phyloP scores from a whole-genome alignment of 257 asterid genomes.

The Ilex asprella region DNA sequence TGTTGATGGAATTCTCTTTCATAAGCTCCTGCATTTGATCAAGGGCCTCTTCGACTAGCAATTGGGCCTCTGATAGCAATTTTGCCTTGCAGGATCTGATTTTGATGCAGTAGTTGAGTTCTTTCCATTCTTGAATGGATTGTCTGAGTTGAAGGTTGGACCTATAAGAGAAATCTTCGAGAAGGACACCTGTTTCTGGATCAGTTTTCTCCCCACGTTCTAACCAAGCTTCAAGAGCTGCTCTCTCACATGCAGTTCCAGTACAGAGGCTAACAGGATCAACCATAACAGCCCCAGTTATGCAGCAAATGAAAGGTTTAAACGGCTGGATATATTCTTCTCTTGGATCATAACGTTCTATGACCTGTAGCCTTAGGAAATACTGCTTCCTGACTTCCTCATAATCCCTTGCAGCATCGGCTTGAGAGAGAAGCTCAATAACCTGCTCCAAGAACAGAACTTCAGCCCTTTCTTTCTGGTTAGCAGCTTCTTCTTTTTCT shows the following conservation, averaged over 20 bases:
- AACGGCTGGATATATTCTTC: conserved; percentile 47
- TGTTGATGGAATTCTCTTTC: conserved; percentile 33
- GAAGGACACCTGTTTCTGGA: conserved; percentile 49
- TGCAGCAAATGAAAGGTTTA: conserved; percentile 42
- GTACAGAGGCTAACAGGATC: conserved; percentile 67
- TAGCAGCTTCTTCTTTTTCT: conserved; percentile 55
- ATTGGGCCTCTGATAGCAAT: conserved; percentile 20
- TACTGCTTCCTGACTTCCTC: conserved; percentile 44
- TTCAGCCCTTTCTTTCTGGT: conserved; percentile 51
- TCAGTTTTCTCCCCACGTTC: conserved; percentile 35
- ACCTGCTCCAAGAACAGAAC: conserved; percentile 57
- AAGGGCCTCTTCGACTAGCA: conserved; percentile 29
- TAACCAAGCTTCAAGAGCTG: conserved; percentile 43
- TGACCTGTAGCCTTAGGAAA: conserved; percentile 37
- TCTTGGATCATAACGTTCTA: conserved; percentile 31
- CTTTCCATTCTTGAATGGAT: conserved; percentile 63
- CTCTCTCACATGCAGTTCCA: conserved; percentile 55
- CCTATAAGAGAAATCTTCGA: conserved; percentile 40
- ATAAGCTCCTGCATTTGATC: conserved; percentile 34
- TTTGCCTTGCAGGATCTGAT: conserved; percentile 49
- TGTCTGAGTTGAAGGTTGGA: conserved; percentile 48
- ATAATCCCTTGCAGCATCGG: conserved; percentile 53
- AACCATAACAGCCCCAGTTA: conserved; percentile 39
- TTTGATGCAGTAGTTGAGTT: conserved; percentile 47
- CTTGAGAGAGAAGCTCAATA: conserved; percentile 50